phyloP scores from a whole-genome alignment of 1,139 yeast genomes.

The Pneumocystis murina region DNA sequence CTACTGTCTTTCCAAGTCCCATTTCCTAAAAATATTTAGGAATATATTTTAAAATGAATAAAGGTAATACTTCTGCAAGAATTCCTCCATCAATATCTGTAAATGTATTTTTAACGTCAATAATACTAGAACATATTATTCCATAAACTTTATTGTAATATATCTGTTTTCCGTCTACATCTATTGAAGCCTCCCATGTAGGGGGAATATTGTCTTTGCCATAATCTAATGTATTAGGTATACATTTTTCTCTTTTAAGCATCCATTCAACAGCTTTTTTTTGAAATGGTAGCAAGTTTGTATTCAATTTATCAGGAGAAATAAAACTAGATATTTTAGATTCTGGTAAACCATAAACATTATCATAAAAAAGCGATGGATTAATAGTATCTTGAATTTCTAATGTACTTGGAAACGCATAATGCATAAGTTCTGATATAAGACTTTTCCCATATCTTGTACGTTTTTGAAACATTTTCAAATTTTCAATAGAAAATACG shows the following conservation, averaged over 20 bases:
- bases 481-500: background rate
- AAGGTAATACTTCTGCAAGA: slow-evolving; percentile 8
- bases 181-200: background rate
- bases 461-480: background rate
- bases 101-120: background rate
- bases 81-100: slow-evolving; percentile 9
- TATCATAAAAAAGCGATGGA: background rate
- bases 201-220: background rate
- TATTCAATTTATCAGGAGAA: slow-evolving; percentile 2
- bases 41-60: background rate
- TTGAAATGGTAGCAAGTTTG: slow-evolving; percentile 13
- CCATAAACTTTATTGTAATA: slow-evolving; percentile 3
- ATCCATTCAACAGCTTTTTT: slow-evolving; percentile 12
- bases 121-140: slow-evolving; percentile 2
- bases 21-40: slow-evolving; percentile 40
- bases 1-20: slow-evolving; percentile 94
- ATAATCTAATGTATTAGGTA: background rate
- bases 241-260: slow-evolving; percentile 8
- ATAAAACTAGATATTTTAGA: background rate
- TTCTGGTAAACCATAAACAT: background rate
- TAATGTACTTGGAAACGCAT: background rate
- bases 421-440: background rate
- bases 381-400: background rate
- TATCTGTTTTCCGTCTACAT: slow-evolving; percentile 3
- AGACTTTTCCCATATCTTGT: background rate